Evolutionary conservation across 495 filamentous ascomycete genomes (phyloP).

Genomic region (Trichoderma virens): DNA sequence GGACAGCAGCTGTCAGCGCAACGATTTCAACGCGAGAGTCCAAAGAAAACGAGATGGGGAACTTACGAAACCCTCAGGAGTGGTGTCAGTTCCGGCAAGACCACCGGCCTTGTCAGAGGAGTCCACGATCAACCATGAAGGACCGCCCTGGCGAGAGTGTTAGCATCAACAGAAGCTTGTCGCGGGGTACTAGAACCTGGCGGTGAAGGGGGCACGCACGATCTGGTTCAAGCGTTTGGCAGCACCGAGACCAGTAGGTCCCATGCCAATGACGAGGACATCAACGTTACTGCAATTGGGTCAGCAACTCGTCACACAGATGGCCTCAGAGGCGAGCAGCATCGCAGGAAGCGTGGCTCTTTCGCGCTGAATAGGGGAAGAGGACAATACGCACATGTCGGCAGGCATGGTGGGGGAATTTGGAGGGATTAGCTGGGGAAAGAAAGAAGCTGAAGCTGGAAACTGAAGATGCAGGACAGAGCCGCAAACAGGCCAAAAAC

Average conservation of each 20-base stretch:
- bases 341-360: background rate
- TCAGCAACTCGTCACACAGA: constrained; percentile 17
- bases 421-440: constrained; percentile 14
- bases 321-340: constrained; percentile 10
- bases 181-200: constrained; percentile 9
- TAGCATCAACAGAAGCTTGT: constrained; percentile 15
- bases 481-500: constrained; percentile 12
- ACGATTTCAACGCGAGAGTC: background rate
- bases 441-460: constrained; percentile 15
- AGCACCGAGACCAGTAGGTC: constrained; percentile 92
- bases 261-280: constrained; percentile 96
- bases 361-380: background rate
- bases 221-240: constrained; percentile 96
- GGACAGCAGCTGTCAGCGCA: constrained; percentile 18
- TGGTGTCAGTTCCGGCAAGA: constrained; percentile 93
- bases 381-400: constrained; percentile 22
- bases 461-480: constrained; percentile 10
- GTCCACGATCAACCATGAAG: constrained; percentile 95
- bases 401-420: constrained; percentile 23
- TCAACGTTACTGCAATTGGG: constrained; percentile 66
- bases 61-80: constrained; percentile 95
- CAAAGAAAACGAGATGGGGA: background rate
- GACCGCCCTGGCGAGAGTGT: constrained; percentile 54
- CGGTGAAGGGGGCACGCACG: constrained; percentile 45
- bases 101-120: constrained; percentile 89